Conservation (phyloP, 306 rosid genomes). For the Cicer chorassanicum region DNA sequence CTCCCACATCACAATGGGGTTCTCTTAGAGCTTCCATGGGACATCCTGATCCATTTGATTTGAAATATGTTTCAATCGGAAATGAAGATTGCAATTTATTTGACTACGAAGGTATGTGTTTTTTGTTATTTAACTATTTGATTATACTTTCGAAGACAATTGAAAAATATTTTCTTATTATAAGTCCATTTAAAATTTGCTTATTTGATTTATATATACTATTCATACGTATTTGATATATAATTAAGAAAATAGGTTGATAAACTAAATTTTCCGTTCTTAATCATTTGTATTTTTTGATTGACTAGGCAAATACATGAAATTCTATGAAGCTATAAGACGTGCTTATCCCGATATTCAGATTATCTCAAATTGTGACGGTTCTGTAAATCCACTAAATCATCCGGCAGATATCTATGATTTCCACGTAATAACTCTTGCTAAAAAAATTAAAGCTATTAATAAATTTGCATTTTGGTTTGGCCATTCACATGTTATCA, state of each 20-base stretch:
- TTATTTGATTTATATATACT: too few relatives aligned
- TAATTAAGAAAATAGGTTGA: too few relatives aligned
- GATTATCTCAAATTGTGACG: slow-evolving; percentile 82
- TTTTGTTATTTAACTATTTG: too few relatives aligned
- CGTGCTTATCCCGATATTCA: slow-evolving; percentile 69
- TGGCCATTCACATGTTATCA: background rate
- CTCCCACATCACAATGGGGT: slow-evolving; percentile 70
- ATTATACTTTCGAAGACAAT: too few relatives aligned
- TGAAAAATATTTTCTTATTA: too few relatives aligned
- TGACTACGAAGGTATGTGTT: slow-evolving; percentile 57
- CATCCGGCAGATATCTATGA: slow-evolving; percentile 82
- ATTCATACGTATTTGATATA: too few relatives aligned
- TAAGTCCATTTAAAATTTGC: too few relatives aligned
- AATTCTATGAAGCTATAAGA: slow-evolving; percentile 63
- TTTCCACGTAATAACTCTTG: slow-evolving; percentile 60
- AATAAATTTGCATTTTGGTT: background rate
- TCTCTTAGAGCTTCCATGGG: slow-evolving; percentile 79
- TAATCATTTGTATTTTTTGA: too few relatives aligned
- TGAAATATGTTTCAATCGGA: slow-evolving; percentile 75
- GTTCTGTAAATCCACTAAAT: slow-evolving; percentile 54
- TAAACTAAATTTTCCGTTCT: too few relatives aligned
- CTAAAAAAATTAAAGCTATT: background rate
- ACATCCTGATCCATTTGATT: slow-evolving; percentile 77
- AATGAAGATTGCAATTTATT: slow-evolving; percentile 72
- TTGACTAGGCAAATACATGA: slow-evolving; percentile 51